Evolutionary conservation across 345 rosid species (phyloP).

Genomic region (Conringia planisiliqua): DNA sequence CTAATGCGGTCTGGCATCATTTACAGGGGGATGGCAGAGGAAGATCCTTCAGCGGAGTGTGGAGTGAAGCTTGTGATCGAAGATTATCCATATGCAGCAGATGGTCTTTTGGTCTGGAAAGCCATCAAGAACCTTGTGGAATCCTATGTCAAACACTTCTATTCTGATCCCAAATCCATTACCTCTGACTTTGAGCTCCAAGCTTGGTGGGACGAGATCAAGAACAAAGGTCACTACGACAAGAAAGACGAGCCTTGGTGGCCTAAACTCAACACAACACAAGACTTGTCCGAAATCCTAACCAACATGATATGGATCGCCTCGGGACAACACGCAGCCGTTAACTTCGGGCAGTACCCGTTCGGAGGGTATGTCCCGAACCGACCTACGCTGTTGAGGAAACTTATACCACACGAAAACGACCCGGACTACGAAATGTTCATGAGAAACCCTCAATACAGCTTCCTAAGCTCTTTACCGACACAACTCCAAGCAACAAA

Average conservation of each 20-base stretch:
- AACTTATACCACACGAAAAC: constrained; percentile 61
- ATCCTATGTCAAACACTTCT: constrained; percentile 74
- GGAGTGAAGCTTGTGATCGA: constrained; percentile 78
- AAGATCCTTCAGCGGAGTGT: constrained; percentile 66
- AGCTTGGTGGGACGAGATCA: constrained; percentile 95
- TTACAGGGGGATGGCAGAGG: constrained; percentile 90
- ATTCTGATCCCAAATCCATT: constrained; percentile 53
- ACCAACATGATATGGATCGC: constrained; percentile 83
- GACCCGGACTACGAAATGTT: constrained; percentile 61
- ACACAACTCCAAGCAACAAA: constrained; percentile 92
- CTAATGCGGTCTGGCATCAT: neutral
- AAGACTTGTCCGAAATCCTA: constrained; percentile 70
- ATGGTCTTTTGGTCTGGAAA: constrained; percentile 86
- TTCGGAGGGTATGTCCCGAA: constrained; percentile 94
- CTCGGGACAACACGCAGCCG: constrained; percentile 92
- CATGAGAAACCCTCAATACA: constrained; percentile 60
- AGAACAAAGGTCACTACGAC: constrained; percentile 80
- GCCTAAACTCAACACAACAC: constrained; percentile 73
- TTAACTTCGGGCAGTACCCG: constrained; percentile 94
- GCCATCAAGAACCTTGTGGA: constrained; percentile 73
- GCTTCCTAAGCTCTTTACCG: constrained; percentile 65
- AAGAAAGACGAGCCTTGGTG: constrained; percentile 90
- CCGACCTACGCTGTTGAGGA: constrained; percentile 77
- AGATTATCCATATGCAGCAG: constrained; percentile 94
- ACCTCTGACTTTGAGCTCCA: constrained; percentile 74